Conservation (phyloP, 768 basidiomycete genomes). For the Pleurotus giganteus region DNA sequence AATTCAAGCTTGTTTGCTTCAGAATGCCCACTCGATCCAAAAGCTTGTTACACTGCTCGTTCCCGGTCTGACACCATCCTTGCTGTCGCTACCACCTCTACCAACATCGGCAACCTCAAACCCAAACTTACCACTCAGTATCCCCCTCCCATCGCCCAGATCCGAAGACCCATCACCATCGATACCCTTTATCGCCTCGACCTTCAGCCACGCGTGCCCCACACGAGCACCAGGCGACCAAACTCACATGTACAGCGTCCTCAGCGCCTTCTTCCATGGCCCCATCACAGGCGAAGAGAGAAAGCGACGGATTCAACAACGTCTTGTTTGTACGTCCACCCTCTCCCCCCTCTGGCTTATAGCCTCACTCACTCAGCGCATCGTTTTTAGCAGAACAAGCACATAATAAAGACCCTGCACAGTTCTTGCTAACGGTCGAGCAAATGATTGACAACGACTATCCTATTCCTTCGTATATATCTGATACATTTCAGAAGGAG, state of each 20-base stretch:
- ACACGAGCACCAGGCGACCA: conserved; percentile 91
- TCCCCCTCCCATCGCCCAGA: conserved; percentile 30
- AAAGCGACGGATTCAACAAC: conserved; percentile 53
- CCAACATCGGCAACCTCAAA: conserved; percentile 65
- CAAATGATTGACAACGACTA: conserved; percentile 97
- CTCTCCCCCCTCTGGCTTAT: background rate
- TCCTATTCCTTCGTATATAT: conserved; percentile 82
- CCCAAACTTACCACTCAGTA: conserved; percentile 44
- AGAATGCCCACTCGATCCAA: conserved; percentile 75
- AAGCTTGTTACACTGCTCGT: conserved; percentile 80
- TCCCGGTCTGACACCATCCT: conserved; percentile 79
- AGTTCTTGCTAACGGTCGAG: conserved; percentile 73
- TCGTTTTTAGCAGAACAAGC: conserved; percentile 49
- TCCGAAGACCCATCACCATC: conserved; percentile 28
- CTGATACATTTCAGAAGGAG: conserved; percentile 62
- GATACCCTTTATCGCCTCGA: conserved; percentile 69
- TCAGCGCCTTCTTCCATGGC: conserved; percentile 78
- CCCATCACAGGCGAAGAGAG: conserved; percentile 82
- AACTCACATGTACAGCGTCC: conserved; percentile 80
- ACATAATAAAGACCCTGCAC: conserved; percentile 61
- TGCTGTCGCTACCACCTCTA: conserved; percentile 69
- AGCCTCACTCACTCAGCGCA: background rate
- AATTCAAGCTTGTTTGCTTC: background rate
- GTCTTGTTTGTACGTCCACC: conserved; percentile 33
- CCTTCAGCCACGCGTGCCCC: conserved; percentile 91